Evolutionary conservation across 2,329 filamentous ascomycete species (phyloP).

Genomic region (Cyanodermella asteris): DNA sequence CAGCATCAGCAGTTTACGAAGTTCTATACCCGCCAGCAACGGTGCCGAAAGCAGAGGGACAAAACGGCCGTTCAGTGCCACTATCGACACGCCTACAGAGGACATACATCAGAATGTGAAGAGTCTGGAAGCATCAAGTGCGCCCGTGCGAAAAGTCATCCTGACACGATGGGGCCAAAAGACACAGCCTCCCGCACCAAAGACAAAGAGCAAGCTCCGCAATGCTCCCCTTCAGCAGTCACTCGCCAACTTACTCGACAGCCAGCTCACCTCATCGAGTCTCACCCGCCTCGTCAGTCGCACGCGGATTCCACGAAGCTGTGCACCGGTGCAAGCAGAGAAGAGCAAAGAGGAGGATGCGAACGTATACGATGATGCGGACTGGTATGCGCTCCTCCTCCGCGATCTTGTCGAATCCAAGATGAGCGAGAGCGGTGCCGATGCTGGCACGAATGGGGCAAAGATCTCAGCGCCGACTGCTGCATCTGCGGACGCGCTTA

Average conservation of each 20-base stretch:
- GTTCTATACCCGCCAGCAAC: slow-evolving; percentile 32
- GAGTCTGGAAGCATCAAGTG: no score
- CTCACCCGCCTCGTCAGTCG: slow-evolving; percentile 2
- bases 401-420: slow-evolving; percentile 87
- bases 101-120: no score
- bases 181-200: slow-evolving; percentile 39
- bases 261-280: slow-evolving; percentile 18
- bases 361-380: slow-evolving; percentile 71
- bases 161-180: slow-evolving; percentile 84
- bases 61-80: slow-evolving; percentile 29
- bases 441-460: slow-evolving; percentile 17
- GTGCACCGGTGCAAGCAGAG: slow-evolving; percentile 5
- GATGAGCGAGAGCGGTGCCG: slow-evolving; percentile 38
- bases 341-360: slow-evolving; percentile 19
- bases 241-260: slow-evolving; percentile 21
- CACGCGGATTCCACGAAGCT: slow-evolving; percentile 4
- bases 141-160: slow-evolving; percentile 48
- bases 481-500: slow-evolving; percentile 46
- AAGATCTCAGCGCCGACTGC: slow-evolving; percentile 29
- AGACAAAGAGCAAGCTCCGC: slow-evolving; percentile 36
- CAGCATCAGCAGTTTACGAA: slow-evolving; percentile 49
- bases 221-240: slow-evolving; percentile 28
- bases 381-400: slow-evolving; percentile 83
- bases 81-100: slow-evolving; percentile 29
- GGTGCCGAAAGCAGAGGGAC: slow-evolving; percentile 17